These are phyloP conservation scores for Pseudonitzschia multiseries DNA, from an alignment of 108 stramenopile genomes.

Conservation along the genomic window DNA sequence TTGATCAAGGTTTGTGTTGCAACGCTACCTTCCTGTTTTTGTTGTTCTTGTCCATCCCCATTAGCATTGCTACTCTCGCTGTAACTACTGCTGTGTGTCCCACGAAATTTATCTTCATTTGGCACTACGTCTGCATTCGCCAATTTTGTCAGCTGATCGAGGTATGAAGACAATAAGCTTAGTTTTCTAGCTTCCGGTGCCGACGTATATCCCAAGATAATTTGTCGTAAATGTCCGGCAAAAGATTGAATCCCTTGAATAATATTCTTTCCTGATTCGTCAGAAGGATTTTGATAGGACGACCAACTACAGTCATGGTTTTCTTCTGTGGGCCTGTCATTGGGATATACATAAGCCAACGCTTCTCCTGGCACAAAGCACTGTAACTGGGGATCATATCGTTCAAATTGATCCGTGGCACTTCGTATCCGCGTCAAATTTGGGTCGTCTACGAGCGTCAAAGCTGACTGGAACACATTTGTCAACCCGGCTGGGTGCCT, in stretches of 20 bases:
- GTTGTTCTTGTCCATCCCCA: not conserved
- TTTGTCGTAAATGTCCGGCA: slow-evolving; percentile 20
- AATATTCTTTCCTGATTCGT: slow-evolving; percentile 25
- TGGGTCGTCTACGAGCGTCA: slow-evolving; percentile 55
- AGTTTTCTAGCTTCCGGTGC: slow-evolving; percentile 31
- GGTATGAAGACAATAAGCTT: slow-evolving; percentile 26
- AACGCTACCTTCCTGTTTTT: not conserved
- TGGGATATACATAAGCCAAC: slow-evolving; percentile 69
- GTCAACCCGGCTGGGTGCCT: not conserved
- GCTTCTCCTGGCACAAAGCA: slow-evolving; percentile 58
- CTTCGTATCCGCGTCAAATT: slow-evolving; percentile 64
- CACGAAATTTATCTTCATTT: slow-evolving; percentile 23
- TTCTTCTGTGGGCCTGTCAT: slow-evolving; percentile 33
- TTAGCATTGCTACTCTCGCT: not conserved
- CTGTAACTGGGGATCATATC: slow-evolving; percentile 39
- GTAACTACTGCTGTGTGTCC: too few species aligned
- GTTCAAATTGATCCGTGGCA: slow-evolving; percentile 45
- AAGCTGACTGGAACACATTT: slow-evolving; percentile 44
- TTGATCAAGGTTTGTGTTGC: slow-evolving; percentile 23
- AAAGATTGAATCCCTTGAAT: slow-evolving; percentile 32
- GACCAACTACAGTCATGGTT: slow-evolving; percentile 1
- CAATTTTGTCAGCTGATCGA: slow-evolving; percentile 21
- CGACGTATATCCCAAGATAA: slow-evolving; percentile 37
- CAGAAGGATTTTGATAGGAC: slow-evolving; percentile 2
- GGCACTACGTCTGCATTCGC: slow-evolving; percentile 26